Evolutionary conservation across 495 filamentous ascomycete species (phyloP), one percentile per base, ranked within the genome.

Genomic region (Umbilicaria muhlenbergii): DNA sequence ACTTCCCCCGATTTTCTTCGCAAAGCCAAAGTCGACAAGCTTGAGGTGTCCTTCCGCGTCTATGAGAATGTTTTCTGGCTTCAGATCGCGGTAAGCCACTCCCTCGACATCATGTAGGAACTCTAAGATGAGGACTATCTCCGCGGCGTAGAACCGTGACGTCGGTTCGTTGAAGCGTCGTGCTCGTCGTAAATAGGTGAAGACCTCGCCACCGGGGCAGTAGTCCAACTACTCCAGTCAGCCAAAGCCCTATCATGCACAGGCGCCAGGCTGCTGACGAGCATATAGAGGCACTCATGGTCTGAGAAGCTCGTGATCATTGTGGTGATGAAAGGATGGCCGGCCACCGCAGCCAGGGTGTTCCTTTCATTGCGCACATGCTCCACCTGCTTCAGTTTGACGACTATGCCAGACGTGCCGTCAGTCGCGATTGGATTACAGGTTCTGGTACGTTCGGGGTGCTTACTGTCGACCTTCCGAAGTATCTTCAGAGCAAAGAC

Each of bases 1-100:
- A 77, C 74, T 61, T 47, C 70, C 62, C 24, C 75, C 77, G 18
- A 87, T 58, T 51, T 80, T 70, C 67, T 96, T 96, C 24, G 91
- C 91, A 57, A 98, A 96, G 0, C 91, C 91, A 62, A 98, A 98
- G 61, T 98, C 91, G n/a, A 96, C 89, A 32, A 96, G 69, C 61
- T 91, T 94, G 56, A 98, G 75, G 61, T 98, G 91, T 5, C 91
- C 91, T 32, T 94, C 77, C 13, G 75, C 83, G 60, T 95, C 91
- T 17, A 96, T 68, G 16, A 96, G 69, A 38, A 98, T 81, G 55
- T 98, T 98, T 60, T 98, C 91, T 2, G 91, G 91, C 60, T 98
- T 96, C 53, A 98, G 61, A 54, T 98, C 91, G 15, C 91, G 81
- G 57, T 95, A 96, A 34, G 91, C 91, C 34, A 98, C 78, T 6